Percentiles rank a stretch among this genome's conserved stretches.
Evolutionary conservation across 176 grass and related monocot species (phyloP).

Genomic region (Bothriochloa decipiens): DNA sequence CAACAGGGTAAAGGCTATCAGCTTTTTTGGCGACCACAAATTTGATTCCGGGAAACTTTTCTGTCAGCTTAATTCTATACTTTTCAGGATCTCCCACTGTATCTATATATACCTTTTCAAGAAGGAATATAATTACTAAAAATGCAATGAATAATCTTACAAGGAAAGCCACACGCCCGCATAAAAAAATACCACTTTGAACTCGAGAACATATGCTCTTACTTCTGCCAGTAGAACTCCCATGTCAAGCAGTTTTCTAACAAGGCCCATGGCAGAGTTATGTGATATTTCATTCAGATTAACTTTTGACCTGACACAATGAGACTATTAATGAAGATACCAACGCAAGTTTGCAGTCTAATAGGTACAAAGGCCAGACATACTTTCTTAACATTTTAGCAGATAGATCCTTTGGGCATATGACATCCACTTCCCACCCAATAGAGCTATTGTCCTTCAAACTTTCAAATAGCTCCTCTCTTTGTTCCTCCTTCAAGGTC

Average conservation of each 20-base stretch:
- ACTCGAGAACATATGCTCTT: slow-evolving; percentile 36
- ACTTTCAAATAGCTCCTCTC: slow-evolving; percentile 85
- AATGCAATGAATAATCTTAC: background rate
- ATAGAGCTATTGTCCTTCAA: slow-evolving; percentile 68
- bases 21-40: slow-evolving; percentile 97
- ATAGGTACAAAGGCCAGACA: slow-evolving; percentile 6
- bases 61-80: slow-evolving; percentile 79
- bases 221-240: slow-evolving; percentile 87
- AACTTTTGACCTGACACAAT: slow-evolving; percentile 71
- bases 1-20: slow-evolving; percentile 94
- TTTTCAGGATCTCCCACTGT: slow-evolving; percentile 95
- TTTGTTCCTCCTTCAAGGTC: slow-evolving; percentile 94
- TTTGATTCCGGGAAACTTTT: slow-evolving; percentile 83
- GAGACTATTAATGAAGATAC: slow-evolving; percentile 5
- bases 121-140: slow-evolving; percentile 19
- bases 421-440: slow-evolving; percentile 93
- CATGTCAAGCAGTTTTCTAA: slow-evolving; percentile 67
- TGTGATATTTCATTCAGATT: slow-evolving; percentile 98
- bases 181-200: background rate
- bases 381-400: slow-evolving; percentile 92
- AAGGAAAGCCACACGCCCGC: background rate
- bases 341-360: slow-evolving; percentile 14
- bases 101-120: slow-evolving; percentile 85
- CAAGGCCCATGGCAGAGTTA: slow-evolving; percentile 91
- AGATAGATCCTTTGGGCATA: slow-evolving; percentile 89